Base-by-base conservation (phyloP, 768 basidiomycete species). In the Holtermannia corniformis region DNA sequence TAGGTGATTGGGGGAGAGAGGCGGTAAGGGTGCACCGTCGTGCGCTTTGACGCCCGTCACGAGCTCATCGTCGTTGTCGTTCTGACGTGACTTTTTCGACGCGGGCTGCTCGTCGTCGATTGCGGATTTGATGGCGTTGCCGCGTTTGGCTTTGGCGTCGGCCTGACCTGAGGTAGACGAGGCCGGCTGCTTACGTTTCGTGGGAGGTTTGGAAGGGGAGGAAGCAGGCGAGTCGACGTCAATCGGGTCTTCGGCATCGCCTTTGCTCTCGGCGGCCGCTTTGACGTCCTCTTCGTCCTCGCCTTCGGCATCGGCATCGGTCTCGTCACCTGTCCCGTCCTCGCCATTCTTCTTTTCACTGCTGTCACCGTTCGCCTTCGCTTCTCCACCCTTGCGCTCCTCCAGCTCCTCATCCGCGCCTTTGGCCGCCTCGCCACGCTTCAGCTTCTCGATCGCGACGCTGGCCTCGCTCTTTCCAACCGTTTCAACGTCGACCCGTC, bases 391-490 rank as follows among this genome's bases (percentile, higher is more conserved):
- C 45, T 50, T 50, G 24, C 41, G 13, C 5, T 54, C 41, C 47
- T 55, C 41, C 26, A 42, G 44, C 54, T 25, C 49, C 44, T 7
- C 48, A 20, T 40, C 49, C 5, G 27, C 49, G 10, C 28, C 22
- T 16, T 28, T 28, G 2, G 51, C 44, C 4, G 26, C 48, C 41
- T 58, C 22, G n/a, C 61, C 60, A 5, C 56, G 56, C 58, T 70
- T 70, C 46, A 72, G 52, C 26, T 60, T 58, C 23, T 72, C 67
- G 42, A 72, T 72, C 37, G 66, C 55, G 49, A 65, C 67, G 41
- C 65, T 67, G 3, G 71, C 71, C 43, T 70, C 67, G 40, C 60
- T 62, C 57, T 72, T 72, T 19, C 60, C 58, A 49, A 72, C 32
- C 4, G 42, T 49, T 3, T 58, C 63, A 4, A 57, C 54, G 23